phyloP scores from a whole-genome alignment of 2,329 filamentous ascomycete genomes.

The Camptophora hylomeconis region DNA sequence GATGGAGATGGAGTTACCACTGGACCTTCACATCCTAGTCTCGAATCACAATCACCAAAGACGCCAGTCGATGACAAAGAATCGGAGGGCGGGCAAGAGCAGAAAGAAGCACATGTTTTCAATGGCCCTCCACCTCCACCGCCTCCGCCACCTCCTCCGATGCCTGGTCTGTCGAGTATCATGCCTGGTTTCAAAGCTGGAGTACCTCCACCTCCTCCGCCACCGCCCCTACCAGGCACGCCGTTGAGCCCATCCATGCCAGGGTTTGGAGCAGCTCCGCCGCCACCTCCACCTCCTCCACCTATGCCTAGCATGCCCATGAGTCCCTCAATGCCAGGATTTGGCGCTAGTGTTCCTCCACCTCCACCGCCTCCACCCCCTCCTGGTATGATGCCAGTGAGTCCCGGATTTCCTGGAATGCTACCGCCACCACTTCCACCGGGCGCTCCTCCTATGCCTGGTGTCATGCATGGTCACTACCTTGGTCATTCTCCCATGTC shows the following conservation, averaged over 20 bases:
- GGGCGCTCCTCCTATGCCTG: slow-evolving; percentile 50
- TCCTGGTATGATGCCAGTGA: slow-evolving; percentile 25
- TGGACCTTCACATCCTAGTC: slow-evolving; percentile 60
- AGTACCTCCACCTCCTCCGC: slow-evolving; percentile 37
- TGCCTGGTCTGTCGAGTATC: slow-evolving; percentile 20
- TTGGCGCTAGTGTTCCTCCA: slow-evolving; percentile 29
- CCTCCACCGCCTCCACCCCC: slow-evolving; percentile 30
- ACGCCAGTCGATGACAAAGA: slow-evolving; percentile 50
- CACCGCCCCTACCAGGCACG: slow-evolving; percentile 35
- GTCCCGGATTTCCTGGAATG: slow-evolving; percentile 26
- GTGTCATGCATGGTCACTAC: slow-evolving; percentile 54
- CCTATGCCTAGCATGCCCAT: slow-evolving; percentile 34
- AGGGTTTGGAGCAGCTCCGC: slow-evolving; percentile 29
- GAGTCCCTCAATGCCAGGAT: slow-evolving; percentile 31
- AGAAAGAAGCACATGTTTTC: slow-evolving; percentile 15
- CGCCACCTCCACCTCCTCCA: slow-evolving; percentile 31
- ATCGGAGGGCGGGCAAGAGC: slow-evolving; percentile 41
- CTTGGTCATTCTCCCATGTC: slow-evolving; percentile 51
- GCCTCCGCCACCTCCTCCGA: slow-evolving; percentile 22
- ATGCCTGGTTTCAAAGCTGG: slow-evolving; percentile 29
- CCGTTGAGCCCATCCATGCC: slow-evolving; percentile 36
- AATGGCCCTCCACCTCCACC: slow-evolving; percentile 28
- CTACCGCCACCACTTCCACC: slow-evolving; percentile 47
- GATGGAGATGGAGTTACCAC: slow-evolving; percentile 55
- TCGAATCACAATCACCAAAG: slow-evolving; percentile 57